phyloP scores from a whole-genome alignment of 306 rosid genomes.

The Canavalia gladiata region DNA sequence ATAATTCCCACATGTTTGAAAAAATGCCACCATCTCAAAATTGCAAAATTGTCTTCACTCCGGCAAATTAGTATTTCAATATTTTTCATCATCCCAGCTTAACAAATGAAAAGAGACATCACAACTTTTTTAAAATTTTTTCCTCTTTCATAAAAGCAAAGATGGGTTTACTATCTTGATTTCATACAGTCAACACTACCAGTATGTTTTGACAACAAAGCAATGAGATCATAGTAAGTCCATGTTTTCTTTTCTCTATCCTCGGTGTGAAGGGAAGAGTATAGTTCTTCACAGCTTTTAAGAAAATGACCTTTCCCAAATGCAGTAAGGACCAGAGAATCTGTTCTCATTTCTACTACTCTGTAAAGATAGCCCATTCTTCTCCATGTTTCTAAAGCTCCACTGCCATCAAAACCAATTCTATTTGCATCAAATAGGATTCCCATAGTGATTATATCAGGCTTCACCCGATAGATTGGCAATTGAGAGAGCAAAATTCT shows the following conservation, averaged over 20 bases:
- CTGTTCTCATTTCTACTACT: constrained; percentile 69
- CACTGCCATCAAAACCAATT: constrained; percentile 65
- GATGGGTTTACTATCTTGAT: constrained; percentile 19
- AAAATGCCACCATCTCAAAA: not conserved
- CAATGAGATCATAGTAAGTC: constrained; percentile 65
- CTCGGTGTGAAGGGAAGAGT: constrained; percentile 61
- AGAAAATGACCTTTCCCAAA: constrained; percentile 84
- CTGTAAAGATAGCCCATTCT: constrained; percentile 59
- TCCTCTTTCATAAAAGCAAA: not conserved
- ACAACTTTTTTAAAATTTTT: not conserved
- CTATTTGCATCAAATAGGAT: constrained; percentile 67
- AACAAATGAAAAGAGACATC: constrained; percentile 6
- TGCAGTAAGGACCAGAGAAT: constrained; percentile 72
- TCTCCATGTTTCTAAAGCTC: constrained; percentile 63
- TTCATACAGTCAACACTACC: constrained; percentile 28
- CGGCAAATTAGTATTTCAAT: not conserved
- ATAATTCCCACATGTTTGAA: not conserved
- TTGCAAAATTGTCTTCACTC: constrained; percentile 7
- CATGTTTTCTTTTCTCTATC: constrained; percentile 62
- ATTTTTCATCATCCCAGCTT: not conserved
- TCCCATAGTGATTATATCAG: constrained; percentile 71
- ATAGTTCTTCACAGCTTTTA: constrained; percentile 60
- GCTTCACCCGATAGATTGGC: constrained; percentile 54
- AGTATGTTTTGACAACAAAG: constrained; percentile 53
- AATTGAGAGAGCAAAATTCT: constrained; percentile 59